Evolutionary conservation across 2,329 filamentous ascomycete species (phyloP).

Genomic region (Clarireedia monteithiana): DNA sequence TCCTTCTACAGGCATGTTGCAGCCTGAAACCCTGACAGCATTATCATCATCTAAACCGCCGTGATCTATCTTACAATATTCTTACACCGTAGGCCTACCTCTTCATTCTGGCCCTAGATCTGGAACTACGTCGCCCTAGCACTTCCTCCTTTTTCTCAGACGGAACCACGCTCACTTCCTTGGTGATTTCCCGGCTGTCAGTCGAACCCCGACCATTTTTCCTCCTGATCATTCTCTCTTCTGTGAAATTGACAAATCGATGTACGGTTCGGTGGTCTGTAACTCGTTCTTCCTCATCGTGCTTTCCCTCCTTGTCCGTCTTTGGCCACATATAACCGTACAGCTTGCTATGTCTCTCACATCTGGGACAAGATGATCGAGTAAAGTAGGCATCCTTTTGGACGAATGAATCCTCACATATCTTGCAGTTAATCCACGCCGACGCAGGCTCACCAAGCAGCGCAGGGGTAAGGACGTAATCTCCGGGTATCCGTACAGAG

Average conservation of each 20-base stretch:
- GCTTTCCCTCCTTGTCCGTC: slow-evolving; percentile 69
- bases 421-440: slow-evolving; percentile 85
- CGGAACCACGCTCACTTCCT: slow-evolving; percentile 15
- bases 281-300: slow-evolving; percentile 59
- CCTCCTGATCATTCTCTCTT: slow-evolving; percentile 41
- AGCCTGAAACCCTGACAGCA: background rate
- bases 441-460: slow-evolving; percentile 67
- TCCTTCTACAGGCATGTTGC: background rate
- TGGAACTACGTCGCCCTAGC: slow-evolving; percentile 3
- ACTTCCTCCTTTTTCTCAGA: background rate
- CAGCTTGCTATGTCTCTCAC: slow-evolving; percentile 89
- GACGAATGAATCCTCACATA: slow-evolving; percentile 75
- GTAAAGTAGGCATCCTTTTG: slow-evolving; percentile 86
- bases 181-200: slow-evolving; percentile 18
- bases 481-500: slow-evolving; percentile 52
- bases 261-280: slow-evolving; percentile 84
- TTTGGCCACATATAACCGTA: slow-evolving; percentile 97
- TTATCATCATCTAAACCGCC: slow-evolving; percentile 1
- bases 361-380: slow-evolving; percentile 77
- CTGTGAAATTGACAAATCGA: slow-evolving; percentile 67
- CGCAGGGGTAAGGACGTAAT: slow-evolving; percentile 74
- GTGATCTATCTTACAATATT: background rate
- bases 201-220: slow-evolving; percentile 13
- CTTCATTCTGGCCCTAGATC: background rate
- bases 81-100: slow-evolving; percentile 8